Base-by-base conservation (phyloP, 164 flowering plant genomes). In the Cinnamomum chago region DNA sequence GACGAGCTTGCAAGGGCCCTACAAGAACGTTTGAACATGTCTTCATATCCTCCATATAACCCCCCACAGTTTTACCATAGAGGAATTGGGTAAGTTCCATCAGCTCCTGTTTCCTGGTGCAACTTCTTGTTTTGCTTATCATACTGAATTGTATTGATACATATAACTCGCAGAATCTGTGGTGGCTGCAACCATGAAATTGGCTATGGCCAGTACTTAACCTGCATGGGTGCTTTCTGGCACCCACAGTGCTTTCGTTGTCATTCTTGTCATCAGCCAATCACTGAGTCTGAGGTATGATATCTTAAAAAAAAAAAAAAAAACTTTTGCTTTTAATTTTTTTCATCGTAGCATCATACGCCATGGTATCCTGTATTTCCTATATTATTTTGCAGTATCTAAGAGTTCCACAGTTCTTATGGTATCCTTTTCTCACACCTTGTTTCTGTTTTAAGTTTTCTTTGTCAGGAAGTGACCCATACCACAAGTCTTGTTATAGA, bases 161-260 rank as follows among this genome's bases (percentile, higher is more conserved):
- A 24, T 75, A 30, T 73, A 70, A 62, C 24, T 74, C 72, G 77
- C 88, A 92, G 99, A 81, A 23, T 81, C 70, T 95, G 99, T 83
- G 89, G 88, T 67, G 96, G 96, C n/a, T 95, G 99, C 82, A 76
- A 90, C 25, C 81, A 77, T 20, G 93, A 87, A 30, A 88, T 95
- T 77, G 90, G 91, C 52, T 78, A 76, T 84, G 96, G 92, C 9
- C 90, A 88, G 67, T 93, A 88, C 81, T 82, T 95, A 75, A 94
- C 91, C 80, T 90, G 93, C 82, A 85, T 90, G 95, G 96, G 96
- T 70, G 80, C 86, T 33, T 90, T 80, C 73, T 95, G 88, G 82
- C 99, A 95, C 77, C 98, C 99, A 13, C 87, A 84, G 14, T 95
- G 99, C 82, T 95, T 95, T 72, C 58, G 92, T 55, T 95, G 99